Evolutionary conservation across 495 filamentous ascomycete species (phyloP).

Genomic region (Aspergillus coremiiformis): DNA sequence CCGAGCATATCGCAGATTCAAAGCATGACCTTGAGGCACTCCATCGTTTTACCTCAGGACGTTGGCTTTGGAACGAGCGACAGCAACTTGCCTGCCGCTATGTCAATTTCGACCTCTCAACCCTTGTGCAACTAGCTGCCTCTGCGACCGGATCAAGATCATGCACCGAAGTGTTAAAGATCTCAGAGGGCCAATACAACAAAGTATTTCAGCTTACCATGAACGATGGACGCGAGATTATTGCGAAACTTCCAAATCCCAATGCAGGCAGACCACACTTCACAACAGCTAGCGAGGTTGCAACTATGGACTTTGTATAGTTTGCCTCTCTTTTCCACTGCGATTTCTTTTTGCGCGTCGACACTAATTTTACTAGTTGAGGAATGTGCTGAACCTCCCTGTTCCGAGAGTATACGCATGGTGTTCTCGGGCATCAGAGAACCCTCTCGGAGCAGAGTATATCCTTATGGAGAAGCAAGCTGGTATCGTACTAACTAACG

Average conservation of each 20-base stretch:
- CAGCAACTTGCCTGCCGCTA: slow-evolving; percentile 21
- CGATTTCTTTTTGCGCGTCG: background rate
- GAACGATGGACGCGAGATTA: slow-evolving; percentile 27
- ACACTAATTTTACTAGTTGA: slow-evolving; percentile 17
- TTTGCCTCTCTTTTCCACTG: slow-evolving; percentile 1
- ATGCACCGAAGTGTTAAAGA: slow-evolving; percentile 21
- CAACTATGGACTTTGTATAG: slow-evolving; percentile 37
- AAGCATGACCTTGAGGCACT: slow-evolving; percentile 18
- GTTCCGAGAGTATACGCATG: slow-evolving; percentile 26
- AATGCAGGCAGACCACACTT: slow-evolving; percentile 30
- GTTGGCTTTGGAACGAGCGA: slow-evolving; percentile 23
- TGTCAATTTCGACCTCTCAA: slow-evolving; percentile 20
- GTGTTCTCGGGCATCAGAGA: slow-evolving; percentile 21
- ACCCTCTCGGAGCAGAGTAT: slow-evolving; percentile 27
- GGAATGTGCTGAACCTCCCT: slow-evolving; percentile 19
- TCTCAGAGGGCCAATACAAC: slow-evolving; percentile 33
- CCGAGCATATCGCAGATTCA: too few species aligned
- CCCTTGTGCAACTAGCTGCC: slow-evolving; percentile 19
- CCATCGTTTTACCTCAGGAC: slow-evolving; percentile 18
- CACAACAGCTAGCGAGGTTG: slow-evolving; percentile 35
- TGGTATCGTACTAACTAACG: slow-evolving; percentile 17
- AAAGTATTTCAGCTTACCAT: slow-evolving; percentile 32
- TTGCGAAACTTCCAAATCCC: slow-evolving; percentile 31
- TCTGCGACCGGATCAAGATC: slow-evolving; percentile 16
- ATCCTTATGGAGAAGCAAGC: slow-evolving; percentile 28